Evolutionary conservation across 1,139 yeast genomes (phyloP).

Genomic region (Lipomyces yarrowii): DNA sequence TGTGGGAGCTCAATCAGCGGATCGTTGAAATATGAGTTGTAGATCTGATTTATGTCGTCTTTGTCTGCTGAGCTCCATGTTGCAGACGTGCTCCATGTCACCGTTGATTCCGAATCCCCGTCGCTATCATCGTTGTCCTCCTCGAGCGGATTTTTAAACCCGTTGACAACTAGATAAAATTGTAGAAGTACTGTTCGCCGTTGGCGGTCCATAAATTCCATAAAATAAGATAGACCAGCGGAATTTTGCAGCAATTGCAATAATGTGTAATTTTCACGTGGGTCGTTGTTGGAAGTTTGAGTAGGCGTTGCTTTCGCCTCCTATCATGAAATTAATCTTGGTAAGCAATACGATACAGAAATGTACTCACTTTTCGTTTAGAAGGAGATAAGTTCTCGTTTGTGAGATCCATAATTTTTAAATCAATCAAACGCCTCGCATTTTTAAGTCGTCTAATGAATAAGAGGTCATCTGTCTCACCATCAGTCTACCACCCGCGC

Average conservation of each 20-base stretch:
- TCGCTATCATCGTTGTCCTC: conserved; percentile 38
- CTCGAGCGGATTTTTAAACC: conserved; percentile 74
- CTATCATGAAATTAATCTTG: conserved; percentile 31
- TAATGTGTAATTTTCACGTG: conserved; percentile 44
- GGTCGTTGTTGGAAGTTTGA: conserved; percentile 34
- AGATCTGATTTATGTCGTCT: conserved; percentile 48
- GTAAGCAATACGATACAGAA: conserved; percentile 26
- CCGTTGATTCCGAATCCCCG: conserved; percentile 24
- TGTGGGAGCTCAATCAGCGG: conserved; percentile 32
- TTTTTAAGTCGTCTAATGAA: conserved; percentile 39
- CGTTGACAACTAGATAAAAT: conserved; percentile 69
- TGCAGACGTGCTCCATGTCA: conserved; percentile 32
- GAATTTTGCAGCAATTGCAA: conserved; percentile 51
- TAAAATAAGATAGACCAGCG: conserved; percentile 53
- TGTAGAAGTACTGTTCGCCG: conserved; percentile 52
- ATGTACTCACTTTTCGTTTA: conserved; percentile 34
- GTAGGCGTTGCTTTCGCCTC: conserved; percentile 25
- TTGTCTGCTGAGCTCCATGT: conserved; percentile 31
- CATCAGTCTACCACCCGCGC: not conserved
- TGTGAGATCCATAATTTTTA: conserved; percentile 36
- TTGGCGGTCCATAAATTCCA: conserved; percentile 58
- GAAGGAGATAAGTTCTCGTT: conserved; percentile 27
- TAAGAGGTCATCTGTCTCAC: conserved; percentile 19
- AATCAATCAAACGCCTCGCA: conserved; percentile 38
- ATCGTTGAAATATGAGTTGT: conserved; percentile 47